Conservation (phyloP, 1,284 basidiomycete species). For the Filobasidium uniguttulatum region DNA sequence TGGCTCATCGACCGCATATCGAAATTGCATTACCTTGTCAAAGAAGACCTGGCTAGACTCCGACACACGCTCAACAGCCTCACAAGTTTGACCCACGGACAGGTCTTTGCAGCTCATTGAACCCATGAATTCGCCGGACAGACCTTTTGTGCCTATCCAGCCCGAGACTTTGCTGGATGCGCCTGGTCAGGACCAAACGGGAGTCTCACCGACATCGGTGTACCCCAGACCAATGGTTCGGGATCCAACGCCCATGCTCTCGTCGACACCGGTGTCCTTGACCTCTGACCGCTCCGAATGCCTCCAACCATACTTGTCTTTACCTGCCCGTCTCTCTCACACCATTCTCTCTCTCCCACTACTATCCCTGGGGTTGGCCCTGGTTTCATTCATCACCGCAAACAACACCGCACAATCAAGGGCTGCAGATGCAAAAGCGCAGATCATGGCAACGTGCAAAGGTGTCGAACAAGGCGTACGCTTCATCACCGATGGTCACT, state of each 20-base stretch:
- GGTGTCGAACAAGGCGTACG: conserved; percentile 12
- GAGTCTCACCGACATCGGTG: not conserved
- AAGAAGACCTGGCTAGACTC: no score
- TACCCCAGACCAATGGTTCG: not conserved
- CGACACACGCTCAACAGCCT: no score
- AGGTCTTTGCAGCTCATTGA: no score
- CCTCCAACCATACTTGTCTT: conserved; percentile 11
- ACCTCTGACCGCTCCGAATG: not conserved
- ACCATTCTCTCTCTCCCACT: conserved; percentile 13
- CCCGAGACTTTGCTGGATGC: no score
- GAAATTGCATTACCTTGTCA: no score
- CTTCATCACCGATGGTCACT: conserved; percentile 3
- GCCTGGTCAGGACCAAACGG: no score
- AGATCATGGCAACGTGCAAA: conserved; percentile 11
- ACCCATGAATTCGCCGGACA: no score
- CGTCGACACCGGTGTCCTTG: not conserved
- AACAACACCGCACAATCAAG: conserved; percentile 1
- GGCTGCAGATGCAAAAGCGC: conserved; percentile 2
- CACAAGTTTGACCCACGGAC: no score
- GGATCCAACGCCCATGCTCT: not conserved
- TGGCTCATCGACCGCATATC: no score
- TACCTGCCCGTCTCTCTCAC: conserved; percentile 12
- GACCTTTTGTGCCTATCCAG: no score
- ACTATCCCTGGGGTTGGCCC: conserved; percentile 10
- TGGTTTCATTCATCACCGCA: conserved; percentile 11